A percentile compares a stretch with the other conserved stretches of the same genome.
Conservation (phyloP, 257 asterid genomes). For the Solanum bulbocastanum region DNA sequence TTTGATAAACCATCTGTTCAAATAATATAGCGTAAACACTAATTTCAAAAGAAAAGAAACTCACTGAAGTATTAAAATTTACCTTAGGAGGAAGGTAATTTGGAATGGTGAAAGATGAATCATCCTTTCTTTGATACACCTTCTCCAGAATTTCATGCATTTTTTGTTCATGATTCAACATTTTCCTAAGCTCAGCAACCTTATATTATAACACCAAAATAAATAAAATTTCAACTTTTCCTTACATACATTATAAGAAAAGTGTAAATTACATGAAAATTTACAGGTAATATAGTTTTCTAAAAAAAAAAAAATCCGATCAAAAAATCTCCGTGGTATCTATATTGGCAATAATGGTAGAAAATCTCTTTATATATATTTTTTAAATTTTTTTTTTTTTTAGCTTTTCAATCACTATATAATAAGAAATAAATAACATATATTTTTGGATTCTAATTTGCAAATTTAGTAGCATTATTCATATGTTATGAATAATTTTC, state of each 20-base stretch:
- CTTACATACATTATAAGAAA: not conserved
- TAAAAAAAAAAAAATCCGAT: not conserved
- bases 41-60: not conserved
- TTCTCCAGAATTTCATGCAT: constrained; percentile 53
- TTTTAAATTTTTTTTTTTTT: not conserved
- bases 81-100: not conserved
- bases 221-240: not conserved
- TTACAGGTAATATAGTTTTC: not conserved
- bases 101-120: constrained; percentile 20
- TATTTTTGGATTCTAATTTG: not conserved
- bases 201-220: not conserved
- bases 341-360: not conserved
- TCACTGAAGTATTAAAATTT: not conserved
- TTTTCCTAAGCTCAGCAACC: constrained; percentile 60
- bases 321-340: not conserved
- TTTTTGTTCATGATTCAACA: constrained; percentile 67
- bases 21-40: too few relatives aligned
- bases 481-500: not conserved
- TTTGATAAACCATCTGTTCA: not conserved
- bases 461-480: not conserved
- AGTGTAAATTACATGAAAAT: not conserved
- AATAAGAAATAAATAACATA: not conserved
- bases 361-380: not conserved
- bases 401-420: not conserved
- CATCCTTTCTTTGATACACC: constrained; percentile 33